Percentiles rank a stretch among this genome's conserved stretches.
Evolutionary conservation across 78 protist species (phyloP).

Genomic region (slime mould (Dictyostelium discoideum)): dicty_2.7 NC_007090.3:3638501-3639000

Average conservation of each 20-base stretch:
- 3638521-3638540: no score
- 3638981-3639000: not conserved
- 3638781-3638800: not conserved
- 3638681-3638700: not conserved
- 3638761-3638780: not conserved
- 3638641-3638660: not conserved
- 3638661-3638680: not conserved
- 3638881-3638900: not conserved
- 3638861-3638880: not conserved
- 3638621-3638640: no score
- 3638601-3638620: not conserved
- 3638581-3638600: no score
- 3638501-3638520: not conserved
- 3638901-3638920: not conserved
- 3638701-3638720: not conserved
- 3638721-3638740: not conserved
- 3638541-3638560: no score
- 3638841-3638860: not conserved
- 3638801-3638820: not conserved
- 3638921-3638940: conserved; percentile 89
- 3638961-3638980: not conserved
- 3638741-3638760: not conserved
- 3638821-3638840: not conserved
- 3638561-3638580: no score
- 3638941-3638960: conserved; percentile 84